These are phyloP conservation scores for Pythium brachiatum DNA, from an alignment of 352 stramenopile species.

Conservation along the genomic window DNA sequence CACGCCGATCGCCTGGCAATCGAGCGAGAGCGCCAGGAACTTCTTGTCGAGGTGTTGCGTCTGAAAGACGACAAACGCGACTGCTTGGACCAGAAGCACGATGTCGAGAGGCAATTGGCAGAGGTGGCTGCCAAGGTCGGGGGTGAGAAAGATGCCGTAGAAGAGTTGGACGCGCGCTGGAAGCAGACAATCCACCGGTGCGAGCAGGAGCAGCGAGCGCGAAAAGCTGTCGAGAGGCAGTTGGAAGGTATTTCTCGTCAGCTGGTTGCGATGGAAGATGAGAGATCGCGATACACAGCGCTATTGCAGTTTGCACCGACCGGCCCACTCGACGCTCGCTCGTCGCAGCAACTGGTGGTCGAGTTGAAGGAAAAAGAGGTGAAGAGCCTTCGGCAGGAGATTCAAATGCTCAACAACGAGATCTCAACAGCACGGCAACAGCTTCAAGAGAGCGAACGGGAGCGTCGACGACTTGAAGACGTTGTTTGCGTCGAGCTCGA, in stretches of 20 bases:
- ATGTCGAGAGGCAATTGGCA: slow-evolving; percentile 23
- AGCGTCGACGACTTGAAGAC: slow-evolving; percentile 11
- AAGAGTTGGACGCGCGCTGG: slow-evolving; percentile 55
- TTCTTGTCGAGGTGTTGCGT: slow-evolving; percentile 46
- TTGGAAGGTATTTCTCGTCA: slow-evolving; percentile 32
- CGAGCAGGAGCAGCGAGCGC: slow-evolving; percentile 47
- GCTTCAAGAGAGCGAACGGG: not conserved
- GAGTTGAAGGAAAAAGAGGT: slow-evolving; percentile 59
- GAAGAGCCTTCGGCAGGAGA: not conserved
- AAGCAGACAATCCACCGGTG: slow-evolving; percentile 51
- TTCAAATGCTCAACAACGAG: not conserved
- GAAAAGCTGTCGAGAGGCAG: slow-evolving; percentile 38
- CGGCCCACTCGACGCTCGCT: slow-evolving; percentile 24
- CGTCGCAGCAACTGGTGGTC: slow-evolving; percentile 39
- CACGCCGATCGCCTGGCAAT: slow-evolving; percentile 2
- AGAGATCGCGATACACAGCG: slow-evolving; percentile 42
- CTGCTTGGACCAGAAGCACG: slow-evolving; percentile 31
- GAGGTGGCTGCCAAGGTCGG: slow-evolving; percentile 36
- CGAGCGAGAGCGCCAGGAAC: slow-evolving; percentile 38
- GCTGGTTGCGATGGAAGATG: slow-evolving; percentile 51
- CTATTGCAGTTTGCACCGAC: slow-evolving; percentile 43
- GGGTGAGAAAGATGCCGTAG: slow-evolving; percentile 45
- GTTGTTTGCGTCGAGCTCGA: slow-evolving; percentile 23
- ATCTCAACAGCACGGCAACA: not conserved
- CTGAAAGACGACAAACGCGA: slow-evolving; percentile 44